Evolutionary conservation across 331 rosid species (phyloP), one percentile per base, ranked within the genome.

Genomic region (Pyrus hybrid): DNA sequence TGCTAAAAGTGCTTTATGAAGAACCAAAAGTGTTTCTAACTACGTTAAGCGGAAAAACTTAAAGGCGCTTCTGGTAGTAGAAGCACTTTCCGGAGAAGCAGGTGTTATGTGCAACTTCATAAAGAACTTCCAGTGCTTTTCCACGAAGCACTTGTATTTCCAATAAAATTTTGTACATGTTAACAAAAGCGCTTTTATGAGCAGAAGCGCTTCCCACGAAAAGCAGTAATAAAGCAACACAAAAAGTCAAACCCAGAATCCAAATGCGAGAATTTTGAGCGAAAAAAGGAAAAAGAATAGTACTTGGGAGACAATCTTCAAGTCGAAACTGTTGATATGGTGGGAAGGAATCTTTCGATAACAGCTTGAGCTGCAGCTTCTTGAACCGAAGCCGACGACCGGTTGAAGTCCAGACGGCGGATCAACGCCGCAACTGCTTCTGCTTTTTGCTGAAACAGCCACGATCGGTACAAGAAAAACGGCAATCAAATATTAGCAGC

Each of bases 281-380:
- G 7, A 61, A 18, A 1, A 43, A 49, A n/a, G 8, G 23, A 75
- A 70, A 72, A 3, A 22, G 29, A 32, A 76, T 6, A 49, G 22
- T 78, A 93, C 98, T 93, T 86, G 78, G 49, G 89, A 72, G 73
- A 93, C 83, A 60, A 91, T 91, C 69, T 82, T 81, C 83, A 94
- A 86, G 51, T 85, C 57, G 72, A 94, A 94, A 80, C 92, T 83
- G 65, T 87, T 57, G 2, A 82, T 77, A 85, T 91, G 91, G 87
- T 74, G 28, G 98, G 97, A 83, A 90, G 93, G 71, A 93, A 71
- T 74, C 95, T 82, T 49, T 63, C 70, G 35, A 93, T 86, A 77
- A 93, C 76, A 70, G 75, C 89, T 74, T 72, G 61, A 5, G 95
- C 91, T 14, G 97, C 95, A 7, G 91, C 88, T 78, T 90, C 93